These are phyloP conservation scores for Chrysosporium keratinophilum DNA, from an alignment of 2,329 filamentous ascomycete species.

Conservation along the genomic window DNA sequence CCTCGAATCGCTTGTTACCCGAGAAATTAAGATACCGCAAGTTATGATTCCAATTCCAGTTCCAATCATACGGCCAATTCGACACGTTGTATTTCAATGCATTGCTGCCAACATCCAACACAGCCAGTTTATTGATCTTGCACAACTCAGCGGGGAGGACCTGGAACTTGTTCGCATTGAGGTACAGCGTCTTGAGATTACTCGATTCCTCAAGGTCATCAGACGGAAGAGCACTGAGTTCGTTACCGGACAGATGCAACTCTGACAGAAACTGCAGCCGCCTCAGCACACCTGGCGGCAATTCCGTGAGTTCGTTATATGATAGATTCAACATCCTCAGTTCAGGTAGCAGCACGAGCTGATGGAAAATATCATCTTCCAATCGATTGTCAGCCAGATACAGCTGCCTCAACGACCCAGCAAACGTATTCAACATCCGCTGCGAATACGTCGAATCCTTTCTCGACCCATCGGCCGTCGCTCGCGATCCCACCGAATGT, in stretches of 20 bases:
- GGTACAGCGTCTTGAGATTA: conserved; percentile 76
- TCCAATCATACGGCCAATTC: conserved; percentile 99
- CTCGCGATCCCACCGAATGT: conserved; percentile 67
- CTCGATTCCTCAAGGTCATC: conserved; percentile 90
- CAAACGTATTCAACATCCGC: conserved; percentile 75
- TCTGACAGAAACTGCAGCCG: conserved; percentile 85
- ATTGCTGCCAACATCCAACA: conserved; percentile 92
- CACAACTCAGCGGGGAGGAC: conserved; percentile 91
- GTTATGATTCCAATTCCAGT: conserved; percentile 97
- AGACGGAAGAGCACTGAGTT: conserved; percentile 78
- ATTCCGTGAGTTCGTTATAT: conserved; percentile 87
- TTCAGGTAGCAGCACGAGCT: conserved; percentile 71
- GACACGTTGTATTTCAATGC: conserved; percentile 96
- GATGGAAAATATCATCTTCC: conserved; percentile 89
- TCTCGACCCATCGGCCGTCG: conserved; percentile 49
- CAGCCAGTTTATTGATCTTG: conserved; percentile 80
- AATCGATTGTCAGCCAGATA: conserved; percentile 89
- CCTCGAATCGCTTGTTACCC: conserved; percentile 91
- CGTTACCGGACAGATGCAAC: conserved; percentile 89
- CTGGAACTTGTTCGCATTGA: conserved; percentile 97
- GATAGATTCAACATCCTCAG: conserved; percentile 83
- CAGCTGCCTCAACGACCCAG: conserved; percentile 69
- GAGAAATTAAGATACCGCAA: conserved; percentile 91
- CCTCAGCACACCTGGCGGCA: conserved; percentile 77
- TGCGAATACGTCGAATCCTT: conserved; percentile 86